Base-by-base conservation (phyloP, 345 rosid genomes). In the Brassica incana region DNA sequence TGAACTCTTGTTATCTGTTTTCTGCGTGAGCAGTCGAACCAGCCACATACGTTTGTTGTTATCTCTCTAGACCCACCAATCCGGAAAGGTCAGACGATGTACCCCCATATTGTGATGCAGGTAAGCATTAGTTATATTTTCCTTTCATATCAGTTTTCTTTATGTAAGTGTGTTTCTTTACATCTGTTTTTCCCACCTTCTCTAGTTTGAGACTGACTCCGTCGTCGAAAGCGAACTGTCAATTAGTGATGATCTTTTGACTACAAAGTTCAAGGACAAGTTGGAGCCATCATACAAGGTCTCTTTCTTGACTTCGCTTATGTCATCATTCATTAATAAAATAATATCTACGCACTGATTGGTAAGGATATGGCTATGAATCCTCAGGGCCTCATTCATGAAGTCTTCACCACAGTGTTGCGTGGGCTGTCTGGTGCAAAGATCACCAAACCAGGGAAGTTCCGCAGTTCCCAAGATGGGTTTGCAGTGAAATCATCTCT, bases 41-140 rank as follows among this genome's bases (percentile, higher is more conserved):
- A 95, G 84, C 97, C 99, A 11, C 98, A 91, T 78, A 93, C 99
- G 2, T 88, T 91, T 88, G 98, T 95, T 71, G 84, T 95, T 60
- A 88, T 95, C 72, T 89, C 97, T 78, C 93, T 95, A 69, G 99
- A 95, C 85, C 99, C 99, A 25, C 98, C 98, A 20, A 95, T 95
- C 74, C 95, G 97, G 30, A 95, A 95, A 84, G 99, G 98, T 72
- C 97, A 93, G 86, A 95, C 99, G 16, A 62, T 95, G 85, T 95
- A 93, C 66, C 98, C 98, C 1, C 98, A 93, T 79, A 89, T 93
- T 60, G 99, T 95, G 73, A 81, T 91, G 89, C 97, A 91, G 98
- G 98, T 95, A 87, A 78, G 38, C 45, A 16, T 63, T 60, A 20
- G 50, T 74, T 27, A 8, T 5, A 40, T 60, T 23, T 14, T 71